Evolutionary conservation across 257 asterid species (phyloP), one percentile per base, ranked within the genome.

Genomic region (Solanum medicagineum): DNA sequence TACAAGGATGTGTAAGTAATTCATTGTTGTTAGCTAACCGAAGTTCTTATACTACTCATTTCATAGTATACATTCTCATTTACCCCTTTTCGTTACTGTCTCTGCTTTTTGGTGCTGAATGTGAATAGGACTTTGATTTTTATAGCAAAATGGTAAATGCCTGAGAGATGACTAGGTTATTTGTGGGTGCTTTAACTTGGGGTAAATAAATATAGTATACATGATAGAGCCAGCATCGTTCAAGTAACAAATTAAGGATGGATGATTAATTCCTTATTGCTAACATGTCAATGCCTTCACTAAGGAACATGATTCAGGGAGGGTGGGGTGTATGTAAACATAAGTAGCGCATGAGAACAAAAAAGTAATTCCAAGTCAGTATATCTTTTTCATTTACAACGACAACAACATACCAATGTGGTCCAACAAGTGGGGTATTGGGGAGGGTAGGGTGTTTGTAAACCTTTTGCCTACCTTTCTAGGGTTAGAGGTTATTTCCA

Each of bases 1-100:
- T 90, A 91, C 90, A 68, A 95, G 84, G 92, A 95, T 95, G 93
- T 87, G 99, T 96, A 94, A 93, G 99, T 88, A 77, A 77, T 87
- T 81, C 32, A 63, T 66, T 69, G 40, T 59, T 16, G 66, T 36
- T 26, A 19, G 16, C 66, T 22, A 53, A 42, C 40, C 49, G 40
- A 68, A 26, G 22, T 83, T 59, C 51, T 79, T 40, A 14, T 20
- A 24, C 56, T 24, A 24, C 20, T 73, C 57, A 74, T 47, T 20
- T 22, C 59, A 24, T 47, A 22, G 14, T 47, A n/a, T 15, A 26
- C 62, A 70, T 42, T 42, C 63, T 53, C 83, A 26, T 53, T 77
- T 77, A 24, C 19, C 82, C 63, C 45, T 24, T 77, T 14, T 8
- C n/a, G 8, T 13, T 22, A n/a, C 81, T n/a, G 15, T 13, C 81